Conservation (phyloP, 2,329 filamentous ascomycete genomes). For the Neopestalotiopsis sp. region DNA sequence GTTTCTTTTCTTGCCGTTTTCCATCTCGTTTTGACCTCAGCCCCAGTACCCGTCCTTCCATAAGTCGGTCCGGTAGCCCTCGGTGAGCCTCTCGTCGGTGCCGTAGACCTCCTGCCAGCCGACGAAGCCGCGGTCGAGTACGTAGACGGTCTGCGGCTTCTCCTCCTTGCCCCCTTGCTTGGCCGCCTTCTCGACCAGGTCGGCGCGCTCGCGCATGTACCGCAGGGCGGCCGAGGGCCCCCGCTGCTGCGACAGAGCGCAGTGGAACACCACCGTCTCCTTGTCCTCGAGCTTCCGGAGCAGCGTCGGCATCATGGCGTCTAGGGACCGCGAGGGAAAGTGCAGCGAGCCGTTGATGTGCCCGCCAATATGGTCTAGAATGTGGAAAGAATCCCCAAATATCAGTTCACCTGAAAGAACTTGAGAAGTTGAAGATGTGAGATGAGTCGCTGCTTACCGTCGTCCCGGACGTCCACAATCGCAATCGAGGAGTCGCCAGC, state of each 20-base stretch:
- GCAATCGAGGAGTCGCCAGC: slow-evolving; percentile 45
- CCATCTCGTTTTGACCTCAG: background rate
- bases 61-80: slow-evolving; percentile 82
- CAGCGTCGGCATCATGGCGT: slow-evolving; percentile 81
- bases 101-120: slow-evolving; percentile 89
- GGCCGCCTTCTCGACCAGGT: slow-evolving; percentile 35
- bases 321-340: slow-evolving; percentile 74
- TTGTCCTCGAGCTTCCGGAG: slow-evolving; percentile 77
- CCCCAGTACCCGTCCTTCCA: slow-evolving; percentile 68
- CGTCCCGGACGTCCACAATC: slow-evolving; percentile 88
- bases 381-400: background rate
- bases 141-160: slow-evolving; percentile 72
- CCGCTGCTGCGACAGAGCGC: slow-evolving; percentile 86
- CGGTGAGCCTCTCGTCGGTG: slow-evolving; percentile 78
- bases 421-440: background rate
- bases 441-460: slow-evolving; percentile 53
- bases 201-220: slow-evolving; percentile 75
- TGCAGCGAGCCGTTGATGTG: slow-evolving; percentile 82
- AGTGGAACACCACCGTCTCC: slow-evolving; percentile 91
- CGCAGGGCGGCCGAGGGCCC: slow-evolving; percentile 83
- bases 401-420: background rate
- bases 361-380: slow-evolving; percentile 82
- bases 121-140: slow-evolving; percentile 84
- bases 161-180: slow-evolving; percentile 25
- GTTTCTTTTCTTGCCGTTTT: background rate